A percentile compares a stretch with the other conserved stretches of the same genome.
These are phyloP conservation scores for Condylostoma magnum DNA, from an alignment of 169 alveolate species.

Conservation along the genomic window DNA sequence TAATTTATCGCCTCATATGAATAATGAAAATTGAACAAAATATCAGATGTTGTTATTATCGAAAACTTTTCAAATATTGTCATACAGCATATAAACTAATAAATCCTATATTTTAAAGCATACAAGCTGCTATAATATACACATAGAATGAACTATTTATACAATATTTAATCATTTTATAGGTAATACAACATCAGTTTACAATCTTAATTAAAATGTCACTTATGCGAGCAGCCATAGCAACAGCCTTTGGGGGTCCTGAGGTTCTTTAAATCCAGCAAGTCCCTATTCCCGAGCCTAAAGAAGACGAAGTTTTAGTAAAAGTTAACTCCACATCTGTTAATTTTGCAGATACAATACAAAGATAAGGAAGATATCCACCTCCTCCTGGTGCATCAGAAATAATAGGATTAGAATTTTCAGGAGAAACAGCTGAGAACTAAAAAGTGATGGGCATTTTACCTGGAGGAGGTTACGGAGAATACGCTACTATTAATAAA, in stretches of 20 bases:
- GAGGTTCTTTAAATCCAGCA: slow-evolving; percentile 7
- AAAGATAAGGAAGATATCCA: slow-evolving; percentile 72
- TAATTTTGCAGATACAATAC: slow-evolving; percentile 56
- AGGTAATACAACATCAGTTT: too few relatives aligned
- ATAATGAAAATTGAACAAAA: too few relatives aligned
- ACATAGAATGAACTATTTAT: too few relatives aligned
- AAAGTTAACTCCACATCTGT: slow-evolving; percentile 37
- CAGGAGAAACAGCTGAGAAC: slow-evolving; percentile 53
- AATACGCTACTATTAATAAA: slow-evolving; percentile 57
- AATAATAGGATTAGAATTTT: slow-evolving; percentile 67
- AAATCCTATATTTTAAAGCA: too few relatives aligned
- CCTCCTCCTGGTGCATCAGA: slow-evolving; percentile 66
- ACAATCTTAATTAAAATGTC: too few relatives aligned
- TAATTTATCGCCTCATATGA: too few relatives aligned
- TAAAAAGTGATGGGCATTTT: slow-evolving; percentile 65
- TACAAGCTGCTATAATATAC: too few relatives aligned
- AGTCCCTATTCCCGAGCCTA: slow-evolving; percentile 31
- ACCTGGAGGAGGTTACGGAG: slow-evolving; percentile 79
- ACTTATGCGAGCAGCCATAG: slow-evolving; percentile 34
- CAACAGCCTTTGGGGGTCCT: slow-evolving; percentile 26
- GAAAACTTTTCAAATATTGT: too few relatives aligned
- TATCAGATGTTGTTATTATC: too few relatives aligned
- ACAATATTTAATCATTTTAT: too few relatives aligned
- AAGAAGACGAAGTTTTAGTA: background rate
- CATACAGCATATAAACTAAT: too few relatives aligned